Evolutionary conservation across 768 basidiomycete species (phyloP).

Genomic region (Boletus rufocinnamomeus): DNA sequence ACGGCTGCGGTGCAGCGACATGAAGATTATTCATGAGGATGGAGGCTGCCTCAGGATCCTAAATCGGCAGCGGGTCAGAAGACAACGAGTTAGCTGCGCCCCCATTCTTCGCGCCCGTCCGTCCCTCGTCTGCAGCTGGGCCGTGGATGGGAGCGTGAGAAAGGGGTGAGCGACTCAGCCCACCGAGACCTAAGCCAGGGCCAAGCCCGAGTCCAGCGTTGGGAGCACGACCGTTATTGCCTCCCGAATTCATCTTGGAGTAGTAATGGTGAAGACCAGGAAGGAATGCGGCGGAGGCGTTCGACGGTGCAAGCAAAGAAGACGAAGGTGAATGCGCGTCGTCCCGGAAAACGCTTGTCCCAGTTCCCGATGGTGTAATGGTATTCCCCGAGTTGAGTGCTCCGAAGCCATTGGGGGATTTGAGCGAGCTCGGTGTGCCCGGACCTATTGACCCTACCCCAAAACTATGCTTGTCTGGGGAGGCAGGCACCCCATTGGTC

Average conservation of each 20-base stretch:
- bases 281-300: conserved; percentile 82
- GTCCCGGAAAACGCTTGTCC: conserved; percentile 36
- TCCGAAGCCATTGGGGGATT: conserved; percentile 44
- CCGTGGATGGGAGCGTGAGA: conserved; percentile 31
- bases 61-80: no score
- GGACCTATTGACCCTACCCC: conserved; percentile 28
- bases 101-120: conserved; percentile 13
- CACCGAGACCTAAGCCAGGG: conserved; percentile 25
- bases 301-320: conserved; percentile 58
- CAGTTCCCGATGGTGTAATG: conserved; percentile 13
- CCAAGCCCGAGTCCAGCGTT: conserved; percentile 24
- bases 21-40: no score
- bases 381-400: conserved; percentile 17
- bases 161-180: conserved; percentile 33
- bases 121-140: conserved; percentile 31
- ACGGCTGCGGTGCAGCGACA: no score
- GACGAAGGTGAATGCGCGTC: conserved; percentile 36
- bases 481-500: conserved; percentile 36
- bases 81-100: no score
- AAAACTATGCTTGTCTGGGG: conserved; percentile 37
- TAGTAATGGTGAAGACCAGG: conserved; percentile 71
- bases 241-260: conserved; percentile 47
- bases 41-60: no score
- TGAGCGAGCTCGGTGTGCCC: conserved; percentile 56
- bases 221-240: conserved; percentile 31